Evolutionary conservation across 257 asterid genomes (phyloP), one percentile per base, ranked within the genome.

Genomic region (Anisodus acutangulus): DNA sequence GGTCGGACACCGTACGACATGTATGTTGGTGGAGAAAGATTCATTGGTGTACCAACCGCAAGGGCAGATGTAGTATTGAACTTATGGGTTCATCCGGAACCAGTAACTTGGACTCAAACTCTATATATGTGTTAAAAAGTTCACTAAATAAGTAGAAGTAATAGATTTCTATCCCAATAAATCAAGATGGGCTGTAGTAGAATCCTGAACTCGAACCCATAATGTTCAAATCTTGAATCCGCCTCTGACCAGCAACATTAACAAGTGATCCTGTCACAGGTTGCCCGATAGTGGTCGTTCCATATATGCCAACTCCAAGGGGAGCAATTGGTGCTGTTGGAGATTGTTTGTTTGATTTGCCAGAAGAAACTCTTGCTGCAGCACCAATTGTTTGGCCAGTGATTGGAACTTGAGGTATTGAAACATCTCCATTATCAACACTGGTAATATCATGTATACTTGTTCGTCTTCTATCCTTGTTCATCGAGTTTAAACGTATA

Each of bases 381-480:
- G 88, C 80, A 8, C 90, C 91, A 39, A 89, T 92, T 3, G 93
- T 78, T 78, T 92, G 95, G 62, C 98, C 98, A 11, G 98, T 92
- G 90, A 93, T 92, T 15, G 95, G 97, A 41, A 88, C 92, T 85
- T 91, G 97, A 69, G 94, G 91, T 49, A 87, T 91, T 0, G 97
- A 87, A 35, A 87, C 86, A 8, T 93, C 98, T 58, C 92, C 96
- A 1, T 71, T 83, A 82, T 86, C 88, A 83, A 94, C 98, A 69
- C 91, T 95, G 4, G 98, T 94, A 84, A 95, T 95, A 87, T 94
- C 99, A 78, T 95, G 97, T 86, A 95, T 95, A 90, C 99, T 94
- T 9, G 98, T 90, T 55, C 99, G 89, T 70, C 98, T 88, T 80
- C 97, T 87, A 53, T 95, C 98, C 87, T 94, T 95, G 93, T 94